Evolutionary conservation across 495 filamentous ascomycete species (phyloP).

Genomic region (Aspergillus cristatus): DNA sequence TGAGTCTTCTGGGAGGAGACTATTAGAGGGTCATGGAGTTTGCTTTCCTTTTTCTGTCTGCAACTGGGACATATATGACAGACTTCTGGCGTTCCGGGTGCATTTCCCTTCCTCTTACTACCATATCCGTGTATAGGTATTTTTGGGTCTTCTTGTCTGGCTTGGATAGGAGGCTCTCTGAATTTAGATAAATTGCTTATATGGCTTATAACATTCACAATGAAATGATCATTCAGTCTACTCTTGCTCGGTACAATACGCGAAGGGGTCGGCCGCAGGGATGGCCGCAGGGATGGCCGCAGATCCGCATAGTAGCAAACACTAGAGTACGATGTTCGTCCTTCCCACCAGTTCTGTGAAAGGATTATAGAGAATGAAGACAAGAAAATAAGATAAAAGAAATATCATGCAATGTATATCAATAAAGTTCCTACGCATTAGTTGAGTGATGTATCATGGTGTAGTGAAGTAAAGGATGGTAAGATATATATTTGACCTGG

Average conservation of each 20-base stretch:
- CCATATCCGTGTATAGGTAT: neutral
- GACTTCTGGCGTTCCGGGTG: neutral
- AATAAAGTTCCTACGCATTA: no score
- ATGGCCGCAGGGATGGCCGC: no score
- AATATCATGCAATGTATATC: neutral
- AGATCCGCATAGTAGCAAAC: no score
- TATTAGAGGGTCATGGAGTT: neutral
- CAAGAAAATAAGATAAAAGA: conserved; percentile 1
- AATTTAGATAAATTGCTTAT: neutral
- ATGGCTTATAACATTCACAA: neutral
- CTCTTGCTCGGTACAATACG: no score
- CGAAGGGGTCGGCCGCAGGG: no score
- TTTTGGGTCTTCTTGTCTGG: neutral
- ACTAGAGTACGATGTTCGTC: no score
- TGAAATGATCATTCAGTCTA: no score
- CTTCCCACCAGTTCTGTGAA: no score
- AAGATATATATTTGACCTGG: no score
- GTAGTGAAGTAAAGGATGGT: no score
- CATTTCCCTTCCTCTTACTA: neutral
- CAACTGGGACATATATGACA: neutral
- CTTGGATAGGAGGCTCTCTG: no score
- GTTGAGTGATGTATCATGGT: no score
- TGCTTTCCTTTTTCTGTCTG: neutral
- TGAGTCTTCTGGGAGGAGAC: neutral
- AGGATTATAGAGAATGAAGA: neutral